Conservation (phyloP, 2,329 filamentous ascomycete genomes). For the Epichloe coenophiala region DNA sequence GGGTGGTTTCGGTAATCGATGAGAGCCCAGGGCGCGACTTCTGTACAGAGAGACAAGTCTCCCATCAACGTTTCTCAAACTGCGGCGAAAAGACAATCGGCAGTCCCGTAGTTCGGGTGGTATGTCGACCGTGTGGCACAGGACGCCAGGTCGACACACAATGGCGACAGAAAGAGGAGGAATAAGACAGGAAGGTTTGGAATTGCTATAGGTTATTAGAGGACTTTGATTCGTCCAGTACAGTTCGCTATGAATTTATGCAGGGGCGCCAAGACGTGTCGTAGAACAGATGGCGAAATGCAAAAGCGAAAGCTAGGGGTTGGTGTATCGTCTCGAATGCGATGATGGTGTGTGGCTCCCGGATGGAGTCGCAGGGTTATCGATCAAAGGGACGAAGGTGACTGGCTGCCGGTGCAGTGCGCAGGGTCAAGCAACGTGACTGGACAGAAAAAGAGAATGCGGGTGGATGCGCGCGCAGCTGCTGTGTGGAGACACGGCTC, state of each 20-base stretch:
- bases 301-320: background rate
- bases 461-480: constrained; percentile 6
- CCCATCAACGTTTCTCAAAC: background rate
- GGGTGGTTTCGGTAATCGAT: background rate
- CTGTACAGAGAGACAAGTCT: background rate
- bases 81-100: background rate
- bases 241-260: background rate
- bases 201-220: too few species aligned
- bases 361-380: constrained; percentile 1
- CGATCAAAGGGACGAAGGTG: background rate
- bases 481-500: constrained; percentile 5
- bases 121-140: background rate
- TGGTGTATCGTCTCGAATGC: constrained; percentile 5
- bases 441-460: constrained; percentile 7
- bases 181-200: background rate
- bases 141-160: background rate
- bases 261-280: background rate
- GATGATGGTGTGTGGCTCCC: background rate
- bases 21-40: background rate
- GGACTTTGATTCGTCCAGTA: background rate
- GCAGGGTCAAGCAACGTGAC: constrained; percentile 10
- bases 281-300: background rate
- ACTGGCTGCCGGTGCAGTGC: constrained; percentile 4
- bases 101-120: background rate
- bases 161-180: background rate